Base-by-base conservation (phyloP, 345 rosid species). In the Excoecaria agallocha region DNA sequence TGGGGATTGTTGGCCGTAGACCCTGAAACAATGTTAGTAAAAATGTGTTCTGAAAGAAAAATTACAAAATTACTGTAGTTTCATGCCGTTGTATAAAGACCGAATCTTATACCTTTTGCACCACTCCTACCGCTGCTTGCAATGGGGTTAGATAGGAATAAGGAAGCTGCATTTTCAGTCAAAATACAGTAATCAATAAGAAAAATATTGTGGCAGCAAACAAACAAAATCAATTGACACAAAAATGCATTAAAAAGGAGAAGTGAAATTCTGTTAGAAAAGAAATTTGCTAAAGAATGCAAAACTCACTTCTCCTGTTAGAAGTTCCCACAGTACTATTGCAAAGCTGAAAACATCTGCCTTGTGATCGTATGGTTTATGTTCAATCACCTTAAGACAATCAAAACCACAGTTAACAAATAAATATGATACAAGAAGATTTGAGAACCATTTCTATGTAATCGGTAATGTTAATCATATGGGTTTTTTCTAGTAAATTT, bases 261-360 rank as follows among this genome's bases (percentile, higher is more conserved):
- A 64, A 38, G 7, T 41, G 51, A 37, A 63, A 48, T 20, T 41
- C 4, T 30, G 12, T 6, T 22, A 58, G 12, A 58, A 30, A 58
- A 58, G 35, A 15, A 54, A 35, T 72, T 17, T 17, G 20, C 37
- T 6, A 59, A 22, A 17, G n/a, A 48, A 6, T 8, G 49, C 19
- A n/a, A 25, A 49, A 51, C 92, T 82, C 84, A 87, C 99, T 78
- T 93, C 97, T 63, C 97, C 97, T 5, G 97, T 89, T 78, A 93
- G 87, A 80, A 95, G 93, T 83, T 95, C 99, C 98, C 98, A 95
- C 35, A 91, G 56, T 58, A 87, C 90, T 68, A 93, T 87, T 60
- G 90, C 98, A 74, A 91, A 95, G 79, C 98, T 95, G 84, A 93
- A 95, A 69, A 90, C 84, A 84, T 95, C 98, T 68, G 94, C 97